These are phyloP conservation scores for Suillus tomentosus DNA, from an alignment of 768 basidiomycete species.

Conservation along the genomic window DNA sequence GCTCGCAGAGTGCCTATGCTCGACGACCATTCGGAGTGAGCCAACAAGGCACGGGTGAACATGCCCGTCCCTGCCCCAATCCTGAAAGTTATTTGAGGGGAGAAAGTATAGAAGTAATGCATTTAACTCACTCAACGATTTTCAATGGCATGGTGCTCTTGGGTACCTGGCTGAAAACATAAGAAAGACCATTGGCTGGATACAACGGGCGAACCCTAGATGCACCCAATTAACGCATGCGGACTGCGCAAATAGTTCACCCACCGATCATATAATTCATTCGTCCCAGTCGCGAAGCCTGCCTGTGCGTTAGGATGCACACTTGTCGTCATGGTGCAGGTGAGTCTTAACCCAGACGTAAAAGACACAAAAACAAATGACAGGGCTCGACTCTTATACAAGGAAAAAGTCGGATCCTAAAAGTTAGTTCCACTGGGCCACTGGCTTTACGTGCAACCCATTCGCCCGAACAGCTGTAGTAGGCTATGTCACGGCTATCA, in stretches of 20 bases:
- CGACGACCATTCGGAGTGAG: constrained; percentile 49
- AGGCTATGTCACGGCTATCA: too few relatives aligned
- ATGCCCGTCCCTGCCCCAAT: constrained; percentile 87
- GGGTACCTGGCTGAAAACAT: constrained; percentile 46
- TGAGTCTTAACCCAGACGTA: background rate
- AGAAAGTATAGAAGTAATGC: background rate
- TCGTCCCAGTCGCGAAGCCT: constrained; percentile 81
- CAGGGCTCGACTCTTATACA: too few relatives aligned
- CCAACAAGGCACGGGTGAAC: constrained; percentile 81
- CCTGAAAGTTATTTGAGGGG: constrained; percentile 38
- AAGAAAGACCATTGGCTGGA: background rate
- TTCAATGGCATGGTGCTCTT: constrained; percentile 47
- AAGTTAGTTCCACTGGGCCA: too few relatives aligned
- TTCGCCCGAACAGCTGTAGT: too few relatives aligned
- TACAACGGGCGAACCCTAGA: constrained; percentile 71
- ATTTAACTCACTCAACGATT: constrained; percentile 63
- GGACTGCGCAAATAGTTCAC: constrained; percentile 8
- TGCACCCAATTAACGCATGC: background rate
- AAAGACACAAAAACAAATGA: background rate
- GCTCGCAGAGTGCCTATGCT: constrained; percentile 59
- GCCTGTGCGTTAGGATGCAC: constrained; percentile 61
- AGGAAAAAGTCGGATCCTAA: too few relatives aligned
- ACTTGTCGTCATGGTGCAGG: constrained; percentile 29
- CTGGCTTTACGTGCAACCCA: too few relatives aligned
- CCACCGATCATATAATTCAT: constrained; percentile 77